Evolutionary conservation across 208 protist genomes (phyloP).

Genomic region (Wallacemonas rigidus): DNA sequence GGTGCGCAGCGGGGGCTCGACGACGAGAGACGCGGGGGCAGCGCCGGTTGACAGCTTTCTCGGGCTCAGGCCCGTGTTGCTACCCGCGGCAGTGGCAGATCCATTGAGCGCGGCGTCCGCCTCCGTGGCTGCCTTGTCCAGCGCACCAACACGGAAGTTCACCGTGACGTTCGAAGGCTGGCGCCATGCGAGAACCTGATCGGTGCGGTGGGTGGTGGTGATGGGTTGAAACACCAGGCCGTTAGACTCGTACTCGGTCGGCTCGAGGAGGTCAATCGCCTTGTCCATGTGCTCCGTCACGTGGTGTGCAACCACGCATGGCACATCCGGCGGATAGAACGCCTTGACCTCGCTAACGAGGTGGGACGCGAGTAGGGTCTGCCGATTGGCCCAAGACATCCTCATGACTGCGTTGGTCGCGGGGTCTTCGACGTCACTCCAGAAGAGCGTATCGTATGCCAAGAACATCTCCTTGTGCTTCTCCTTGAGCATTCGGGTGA

Average conservation of each 20-base stretch:
- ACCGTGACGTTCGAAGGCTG: conserved; percentile 65
- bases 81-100: background rate
- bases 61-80: conserved; percentile 3
- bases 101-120: background rate
- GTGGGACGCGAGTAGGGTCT: conserved; percentile 50
- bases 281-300: conserved; percentile 43
- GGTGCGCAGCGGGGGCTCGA: conserved; percentile 39
- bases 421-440: conserved; percentile 52
- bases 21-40: conserved; percentile 4
- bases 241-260: conserved; percentile 59
- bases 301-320: conserved; percentile 78
- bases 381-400: conserved; percentile 68
- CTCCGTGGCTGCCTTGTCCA: conserved; percentile 22
- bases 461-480: conserved; percentile 71
- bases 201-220: conserved; percentile 42
- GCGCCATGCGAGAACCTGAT: conserved; percentile 74
- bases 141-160: conserved; percentile 74
- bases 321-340: conserved; percentile 35
- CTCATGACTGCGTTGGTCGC: conserved; percentile 51
- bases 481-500: conserved; percentile 50
- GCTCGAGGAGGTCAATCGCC: conserved; percentile 62
- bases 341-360: conserved; percentile 51
- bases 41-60: conserved; percentile 1
- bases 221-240: conserved; percentile 81
- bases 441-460: conserved; percentile 76